Conservation (phyloP, 2,329 filamentous ascomycete species). For the Stylonectria norvegica region DNA sequence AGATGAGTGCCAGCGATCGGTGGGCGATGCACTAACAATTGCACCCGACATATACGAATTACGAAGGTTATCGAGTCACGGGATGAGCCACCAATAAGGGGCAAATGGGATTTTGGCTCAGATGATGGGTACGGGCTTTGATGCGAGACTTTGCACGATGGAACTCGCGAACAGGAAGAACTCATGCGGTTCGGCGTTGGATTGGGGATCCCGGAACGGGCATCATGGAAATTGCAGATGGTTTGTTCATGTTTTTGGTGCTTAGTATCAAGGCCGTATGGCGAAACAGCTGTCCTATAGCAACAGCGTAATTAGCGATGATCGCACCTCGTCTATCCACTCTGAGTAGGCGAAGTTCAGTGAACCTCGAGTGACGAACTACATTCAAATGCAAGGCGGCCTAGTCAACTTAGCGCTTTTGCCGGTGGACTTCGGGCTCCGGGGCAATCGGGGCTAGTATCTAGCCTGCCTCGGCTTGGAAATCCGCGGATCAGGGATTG, state of each 20-base stretch:
- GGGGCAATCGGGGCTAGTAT: no score
- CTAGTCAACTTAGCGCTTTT: constrained; percentile 6
- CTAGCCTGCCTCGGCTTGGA: constrained; percentile 1
- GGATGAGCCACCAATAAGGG: no score
- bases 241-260: neutral
- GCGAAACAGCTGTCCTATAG: constrained; percentile 14
- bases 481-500: constrained; percentile 13
- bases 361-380: no score
- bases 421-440: no score
- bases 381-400: no score
- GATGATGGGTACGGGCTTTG: no score
- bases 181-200: constrained; percentile 17
- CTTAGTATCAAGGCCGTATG: neutral
- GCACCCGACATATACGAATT: no score
- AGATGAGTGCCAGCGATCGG: no score
- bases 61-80: no score
- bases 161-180: constrained; percentile 11
- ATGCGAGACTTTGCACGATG: constrained; percentile 7
- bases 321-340: constrained; percentile 7
- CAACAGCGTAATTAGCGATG: constrained; percentile 27
- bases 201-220: constrained; percentile 12
- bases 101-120: no score
- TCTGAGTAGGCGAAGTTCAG: no score
- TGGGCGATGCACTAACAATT: no score
- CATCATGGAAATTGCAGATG: constrained; percentile 22